Percentiles rank a stretch among this genome's conserved stretches.
phyloP scores from a whole-genome alignment of 1,284 basidiomycete genomes.

The Sporisorium graminicola region DNA sequence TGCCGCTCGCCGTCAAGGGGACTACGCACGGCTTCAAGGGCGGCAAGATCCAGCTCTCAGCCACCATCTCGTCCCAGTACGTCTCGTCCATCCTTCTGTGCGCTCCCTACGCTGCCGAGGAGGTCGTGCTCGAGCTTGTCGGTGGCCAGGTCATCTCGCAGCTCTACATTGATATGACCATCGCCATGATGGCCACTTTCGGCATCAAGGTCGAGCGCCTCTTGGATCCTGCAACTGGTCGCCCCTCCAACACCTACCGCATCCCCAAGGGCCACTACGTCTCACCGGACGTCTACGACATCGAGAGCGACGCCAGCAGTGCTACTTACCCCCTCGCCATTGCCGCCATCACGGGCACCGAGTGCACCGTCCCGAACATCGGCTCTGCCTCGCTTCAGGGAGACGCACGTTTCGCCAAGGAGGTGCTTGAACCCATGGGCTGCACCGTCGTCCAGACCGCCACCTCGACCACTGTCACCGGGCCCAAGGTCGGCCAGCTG shows the following conservation, averaged over 20 bases:
- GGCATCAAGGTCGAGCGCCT: slow-evolving; percentile 84
- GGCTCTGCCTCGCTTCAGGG: slow-evolving; percentile 92
- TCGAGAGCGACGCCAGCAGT: slow-evolving; percentile 95
- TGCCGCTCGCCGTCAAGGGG: slow-evolving; percentile 82
- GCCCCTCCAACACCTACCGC: slow-evolving; percentile 79
- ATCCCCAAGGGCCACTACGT: slow-evolving; percentile 85
- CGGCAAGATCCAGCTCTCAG: slow-evolving; percentile 86
- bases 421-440: slow-evolving; percentile 94
- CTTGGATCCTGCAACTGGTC: slow-evolving; percentile 76
- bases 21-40: slow-evolving; percentile 81
- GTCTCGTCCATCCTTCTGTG: slow-evolving; percentile 96
- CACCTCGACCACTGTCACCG: slow-evolving; percentile 90
- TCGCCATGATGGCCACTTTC: slow-evolving; percentile 97
- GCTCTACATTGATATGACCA: slow-evolving; percentile 99
- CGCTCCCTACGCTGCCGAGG: slow-evolving; percentile 88
- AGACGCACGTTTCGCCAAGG: slow-evolving; percentile 92
- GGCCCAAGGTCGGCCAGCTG: slow-evolving; percentile 84
- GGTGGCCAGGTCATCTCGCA: slow-evolving; percentile 97
- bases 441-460: slow-evolving; percentile 89
- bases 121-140: slow-evolving; percentile 87
- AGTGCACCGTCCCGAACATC: slow-evolving; percentile 92
- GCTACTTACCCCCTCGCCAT: slow-evolving; percentile 97
- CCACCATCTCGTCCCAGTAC: slow-evolving; percentile 96
- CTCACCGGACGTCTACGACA: slow-evolving; percentile 83
- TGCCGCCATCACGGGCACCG: slow-evolving; percentile 93